Evolutionary conservation across 2,329 filamentous ascomycete genomes (phyloP), one percentile per base, ranked within the genome.

Genomic region (Colletotrichum lini): DNA sequence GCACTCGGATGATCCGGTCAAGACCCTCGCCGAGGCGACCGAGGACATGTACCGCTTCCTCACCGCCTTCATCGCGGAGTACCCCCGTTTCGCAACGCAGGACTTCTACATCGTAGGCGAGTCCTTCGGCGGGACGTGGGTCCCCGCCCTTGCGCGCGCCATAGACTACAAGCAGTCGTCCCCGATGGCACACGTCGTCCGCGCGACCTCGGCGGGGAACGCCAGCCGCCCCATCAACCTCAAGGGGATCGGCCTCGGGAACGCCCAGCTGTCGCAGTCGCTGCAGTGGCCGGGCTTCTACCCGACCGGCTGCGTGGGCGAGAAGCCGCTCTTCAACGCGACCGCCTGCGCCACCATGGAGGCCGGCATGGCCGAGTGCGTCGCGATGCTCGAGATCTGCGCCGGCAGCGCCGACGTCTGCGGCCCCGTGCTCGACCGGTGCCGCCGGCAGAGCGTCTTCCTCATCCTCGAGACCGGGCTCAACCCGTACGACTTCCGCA

Each of bases 221-320:
- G 26, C 26, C 26, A 26, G 26, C 26, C 26, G 26, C 26, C 26
- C 26, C 26, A 63, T 67, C 7, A 67, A 67, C 7, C 64, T 67
- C 54, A 59, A 44, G 3, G 64, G 54, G 4, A 67, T 61, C 2
- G 64, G 56, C 12, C 23, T 67, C 42, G 56, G 56, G 8, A 67
- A 60, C 56, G 64, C 47, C 1, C 64, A 67, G 8, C 47, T 67
- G 8, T 67, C 64, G 7, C 44, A 67, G 45, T 21, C 47, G 18
- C 45, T 67, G 15, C 54, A 67, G 44, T 67, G 64, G 56, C 64
- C 64, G 4, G 64, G 64, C 21, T 60, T 67, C 45, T 61, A 52
- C 35, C 54, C 64, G 12, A 54, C 64, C 4, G 64, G 56, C 30
- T 67, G 64, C 35, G 10, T 35, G 12, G 54, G 64, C 2, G 45